These are phyloP conservation scores for Umbelopsis vinacea DNA, from an alignment of 192 early-diverging fungal genomes.

Conservation along the genomic window DNA sequence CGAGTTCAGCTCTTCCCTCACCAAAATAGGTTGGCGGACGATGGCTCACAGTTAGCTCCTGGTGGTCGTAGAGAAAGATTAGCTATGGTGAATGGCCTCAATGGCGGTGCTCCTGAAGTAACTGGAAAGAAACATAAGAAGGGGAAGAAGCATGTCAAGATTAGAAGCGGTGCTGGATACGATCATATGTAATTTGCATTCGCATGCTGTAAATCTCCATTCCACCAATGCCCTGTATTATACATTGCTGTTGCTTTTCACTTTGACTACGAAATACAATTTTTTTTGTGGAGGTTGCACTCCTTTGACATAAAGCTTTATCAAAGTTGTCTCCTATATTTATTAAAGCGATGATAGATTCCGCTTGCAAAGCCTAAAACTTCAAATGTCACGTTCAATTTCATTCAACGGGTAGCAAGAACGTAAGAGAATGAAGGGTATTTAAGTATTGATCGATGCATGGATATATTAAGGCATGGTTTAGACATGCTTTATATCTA, in stretches of 20 bases:
- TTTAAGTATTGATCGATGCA: too few relatives aligned
- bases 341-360: neutral
- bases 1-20: slow-evolving; percentile 69
- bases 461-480: too few relatives aligned
- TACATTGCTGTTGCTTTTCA: slow-evolving; percentile 1
- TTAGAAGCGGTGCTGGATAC: slow-evolving; percentile 67
- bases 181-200: slow-evolving; percentile 38
- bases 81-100: slow-evolving; percentile 32
- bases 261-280: neutral
- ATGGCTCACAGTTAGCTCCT: slow-evolving; percentile 43
- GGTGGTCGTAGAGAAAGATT: slow-evolving; percentile 34
- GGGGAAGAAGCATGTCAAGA: slow-evolving; percentile 77
- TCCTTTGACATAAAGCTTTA: neutral
- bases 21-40: slow-evolving; percentile 51
- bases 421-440: too few relatives aligned
- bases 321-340: neutral
- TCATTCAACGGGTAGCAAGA: neutral
- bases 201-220: neutral
- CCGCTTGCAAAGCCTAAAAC: neutral
- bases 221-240: slow-evolving; percentile 12
- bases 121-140: slow-evolving; percentile 71
- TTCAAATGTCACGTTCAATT: neutral
- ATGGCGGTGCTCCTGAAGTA: slow-evolving; percentile 38
- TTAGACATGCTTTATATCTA: too few relatives aligned
- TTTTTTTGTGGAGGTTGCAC: neutral